Evolutionary conservation across 305 asterid species (phyloP).

Genomic region (Fraxinus nigra): DNA sequence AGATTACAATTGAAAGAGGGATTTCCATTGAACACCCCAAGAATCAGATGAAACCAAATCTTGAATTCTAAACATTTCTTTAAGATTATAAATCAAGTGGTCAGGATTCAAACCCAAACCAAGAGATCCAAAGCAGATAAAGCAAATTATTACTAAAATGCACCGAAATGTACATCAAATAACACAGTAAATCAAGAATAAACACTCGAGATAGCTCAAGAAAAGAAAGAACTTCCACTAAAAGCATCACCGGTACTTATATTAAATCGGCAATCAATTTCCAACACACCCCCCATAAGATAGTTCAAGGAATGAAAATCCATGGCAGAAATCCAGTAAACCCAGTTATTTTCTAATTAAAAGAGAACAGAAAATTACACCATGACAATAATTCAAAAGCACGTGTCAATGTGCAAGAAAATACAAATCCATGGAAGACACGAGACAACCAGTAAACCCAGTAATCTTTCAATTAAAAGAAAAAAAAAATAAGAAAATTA

Average conservation of each 20-base stretch:
- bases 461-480: slow-evolving; percentile 1
- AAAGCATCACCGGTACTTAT: slow-evolving; percentile 19
- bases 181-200: background rate
- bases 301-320: slow-evolving; percentile 10
- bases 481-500: background rate
- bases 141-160: slow-evolving; percentile 18
- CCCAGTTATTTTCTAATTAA: background rate
- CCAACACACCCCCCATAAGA: background rate
- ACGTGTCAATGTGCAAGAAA: slow-evolving; percentile 5
- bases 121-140: slow-evolving; percentile 33
- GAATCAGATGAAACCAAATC: background rate
- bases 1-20: background rate
- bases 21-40: background rate
- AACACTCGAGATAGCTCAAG: background rate
- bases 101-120: background rate
- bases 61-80: background rate
- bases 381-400: background rate
- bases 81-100: background rate
- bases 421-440: slow-evolving; percentile 2
- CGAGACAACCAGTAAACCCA: slow-evolving; percentile 8
- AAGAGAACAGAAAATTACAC: slow-evolving; percentile 8
- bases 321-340: slow-evolving; percentile 8
- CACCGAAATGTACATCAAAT: background rate
- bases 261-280: slow-evolving; percentile 6
- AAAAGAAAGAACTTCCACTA: slow-evolving; percentile 14